phyloP scores from a whole-genome alignment of 768 basidiomycete species.

The Tubosaeta sp. region DNA sequence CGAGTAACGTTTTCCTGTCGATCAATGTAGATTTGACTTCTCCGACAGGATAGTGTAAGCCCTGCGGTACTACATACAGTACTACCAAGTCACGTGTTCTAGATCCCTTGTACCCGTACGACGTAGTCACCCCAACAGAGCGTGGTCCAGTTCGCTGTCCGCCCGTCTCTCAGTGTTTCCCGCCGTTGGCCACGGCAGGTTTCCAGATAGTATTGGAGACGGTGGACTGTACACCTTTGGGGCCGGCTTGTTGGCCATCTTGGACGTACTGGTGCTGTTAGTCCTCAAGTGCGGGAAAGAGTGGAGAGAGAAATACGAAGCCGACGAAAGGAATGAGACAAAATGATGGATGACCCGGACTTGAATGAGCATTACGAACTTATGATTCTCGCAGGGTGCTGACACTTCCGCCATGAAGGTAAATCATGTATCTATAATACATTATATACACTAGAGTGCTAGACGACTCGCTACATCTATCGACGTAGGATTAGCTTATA shows the following conservation, averaged over 20 bases:
- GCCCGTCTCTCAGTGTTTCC: too few relatives aligned
- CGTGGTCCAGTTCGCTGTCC: too few relatives aligned
- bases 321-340: constrained; percentile 30
- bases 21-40: too few relatives aligned
- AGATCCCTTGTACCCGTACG: too few relatives aligned
- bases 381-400: background rate
- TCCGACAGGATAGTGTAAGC: constrained; percentile 11
- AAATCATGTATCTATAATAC: constrained; percentile 2
- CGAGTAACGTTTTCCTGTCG: background rate
- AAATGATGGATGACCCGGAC: background rate
- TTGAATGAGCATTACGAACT: background rate
- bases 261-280: constrained; percentile 51
- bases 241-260: constrained; percentile 49
- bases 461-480: background rate
- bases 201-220: constrained; percentile 25
- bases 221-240: constrained; percentile 36
- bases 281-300: constrained; percentile 53
- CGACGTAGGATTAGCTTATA: constrained; percentile 23
- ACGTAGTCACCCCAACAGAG: too few relatives aligned
- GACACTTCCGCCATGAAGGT: background rate
- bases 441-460: background rate
- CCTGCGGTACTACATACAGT: too few relatives aligned
- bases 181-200: too few relatives aligned
- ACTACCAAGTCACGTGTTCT: too few relatives aligned
- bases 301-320: constrained; percentile 56